Conservation (phyloP, 23 red algal species). For the Gracilaria vermiculophylla region DNA sequence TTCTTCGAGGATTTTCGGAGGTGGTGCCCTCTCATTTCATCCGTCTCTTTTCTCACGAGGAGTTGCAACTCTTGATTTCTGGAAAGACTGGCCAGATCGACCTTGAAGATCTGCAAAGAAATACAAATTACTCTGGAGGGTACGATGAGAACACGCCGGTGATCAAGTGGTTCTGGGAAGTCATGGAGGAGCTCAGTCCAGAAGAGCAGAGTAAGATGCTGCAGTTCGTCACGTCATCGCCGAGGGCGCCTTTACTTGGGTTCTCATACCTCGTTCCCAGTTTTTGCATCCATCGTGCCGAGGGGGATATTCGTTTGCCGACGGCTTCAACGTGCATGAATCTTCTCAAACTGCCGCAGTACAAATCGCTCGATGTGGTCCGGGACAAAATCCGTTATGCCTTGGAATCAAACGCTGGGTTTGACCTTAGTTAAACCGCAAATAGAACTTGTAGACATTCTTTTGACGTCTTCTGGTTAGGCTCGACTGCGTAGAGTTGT, state of each 20-base stretch:
- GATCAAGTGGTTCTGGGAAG: constrained; percentile 89
- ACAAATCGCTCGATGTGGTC: constrained; percentile 59
- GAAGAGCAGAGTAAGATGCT: constrained; percentile 86
- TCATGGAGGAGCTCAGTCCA: constrained; percentile 57
- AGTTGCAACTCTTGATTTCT: constrained; percentile 87
- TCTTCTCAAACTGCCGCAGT: constrained; percentile 92
- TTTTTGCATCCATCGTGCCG: constrained; percentile 95
- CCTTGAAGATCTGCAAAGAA: constrained; percentile 66
- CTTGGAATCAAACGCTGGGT: constrained; percentile 82
- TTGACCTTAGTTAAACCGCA: constrained; percentile 80
- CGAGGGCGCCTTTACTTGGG: constrained; percentile 92
- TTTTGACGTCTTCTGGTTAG: background rate
- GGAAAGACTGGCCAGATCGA: constrained; percentile 79
- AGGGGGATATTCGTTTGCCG: constrained; percentile 86
- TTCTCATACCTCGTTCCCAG: constrained; percentile 88
- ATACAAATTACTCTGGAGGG: constrained; percentile 89
- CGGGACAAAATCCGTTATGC: constrained; percentile 90
- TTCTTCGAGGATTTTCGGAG: constrained; percentile 81
- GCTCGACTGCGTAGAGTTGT: no score
- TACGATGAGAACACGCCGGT: constrained; percentile 80
- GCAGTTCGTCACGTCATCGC: constrained; percentile 95
- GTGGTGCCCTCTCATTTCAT: constrained; percentile 84
- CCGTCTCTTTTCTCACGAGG: constrained; percentile 81
- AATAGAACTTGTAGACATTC: background rate
- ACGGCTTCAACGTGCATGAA: constrained; percentile 99